phyloP scores from a whole-genome alignment of 805 yeast genomes.

The Metschnikowia santaceciliae region DNA sequence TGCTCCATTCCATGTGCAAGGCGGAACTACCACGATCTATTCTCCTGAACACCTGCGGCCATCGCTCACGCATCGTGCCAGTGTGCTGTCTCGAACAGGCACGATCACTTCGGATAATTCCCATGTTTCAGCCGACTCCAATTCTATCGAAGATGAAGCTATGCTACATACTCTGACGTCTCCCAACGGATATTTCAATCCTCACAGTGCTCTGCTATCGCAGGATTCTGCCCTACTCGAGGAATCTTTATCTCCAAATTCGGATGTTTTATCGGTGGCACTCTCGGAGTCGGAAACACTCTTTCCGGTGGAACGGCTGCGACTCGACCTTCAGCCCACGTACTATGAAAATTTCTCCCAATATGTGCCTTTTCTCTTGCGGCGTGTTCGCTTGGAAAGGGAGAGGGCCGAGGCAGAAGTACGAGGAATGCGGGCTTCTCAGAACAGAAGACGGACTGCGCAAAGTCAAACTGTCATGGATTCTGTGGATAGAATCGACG shows the following conservation, averaged over 20 bases:
- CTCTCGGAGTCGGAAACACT: conserved; percentile 39
- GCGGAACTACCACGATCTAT: conserved; percentile 2
- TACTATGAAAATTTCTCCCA: conserved; percentile 35
- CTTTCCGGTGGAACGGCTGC: conserved; percentile 18
- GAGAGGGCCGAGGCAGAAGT: not conserved
- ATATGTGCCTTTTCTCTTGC: conserved; percentile 36
- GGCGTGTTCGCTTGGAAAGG: conserved; percentile 24
- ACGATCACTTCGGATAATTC: not conserved
- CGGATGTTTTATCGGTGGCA: conserved; percentile 18
- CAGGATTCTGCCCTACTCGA: not conserved
- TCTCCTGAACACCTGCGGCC: not conserved
- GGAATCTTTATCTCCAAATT: not conserved
- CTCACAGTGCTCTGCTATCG: not conserved
- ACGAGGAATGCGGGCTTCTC: not conserved
- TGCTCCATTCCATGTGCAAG: not conserved
- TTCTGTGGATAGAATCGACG: not conserved
- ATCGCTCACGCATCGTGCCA: not conserved
- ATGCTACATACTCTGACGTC: too few species aligned
- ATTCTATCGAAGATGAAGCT: not conserved
- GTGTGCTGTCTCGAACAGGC: not conserved
- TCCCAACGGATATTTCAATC: not conserved
- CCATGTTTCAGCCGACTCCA: not conserved
- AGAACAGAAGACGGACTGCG: not conserved
- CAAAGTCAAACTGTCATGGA: not conserved
- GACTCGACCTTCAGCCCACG: conserved; percentile 33